Conservation (phyloP, 371 early-diverging fungal genomes). For the Mucor sp. region DNA sequence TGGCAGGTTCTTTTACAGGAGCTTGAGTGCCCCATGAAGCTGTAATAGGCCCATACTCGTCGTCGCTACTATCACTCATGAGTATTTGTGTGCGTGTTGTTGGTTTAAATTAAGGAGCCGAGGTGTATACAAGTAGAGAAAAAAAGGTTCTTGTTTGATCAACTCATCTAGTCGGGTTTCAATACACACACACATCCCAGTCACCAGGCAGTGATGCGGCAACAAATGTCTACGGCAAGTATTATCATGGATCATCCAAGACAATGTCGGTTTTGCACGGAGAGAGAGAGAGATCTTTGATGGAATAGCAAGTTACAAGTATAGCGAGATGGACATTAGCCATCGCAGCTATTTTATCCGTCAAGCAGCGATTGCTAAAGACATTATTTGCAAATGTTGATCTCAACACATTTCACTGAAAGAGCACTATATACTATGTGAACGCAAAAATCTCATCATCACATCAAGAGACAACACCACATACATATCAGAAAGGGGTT, state of each 20-base stretch:
- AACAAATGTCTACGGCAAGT: too few species aligned
- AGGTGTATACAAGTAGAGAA: not conserved
- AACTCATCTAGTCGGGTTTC: not conserved
- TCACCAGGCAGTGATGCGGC: not conserved
- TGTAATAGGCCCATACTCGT: constrained; percentile 20
- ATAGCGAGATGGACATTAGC: not conserved
- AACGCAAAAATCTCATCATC: not conserved
- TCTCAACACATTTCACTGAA: not conserved
- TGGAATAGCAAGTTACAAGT: too few species aligned
- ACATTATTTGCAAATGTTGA: not conserved
- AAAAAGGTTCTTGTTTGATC: not conserved
- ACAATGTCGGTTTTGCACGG: not conserved
- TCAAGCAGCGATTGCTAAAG: not conserved
- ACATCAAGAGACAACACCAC: not conserved
- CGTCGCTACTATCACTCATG: constrained; percentile 21
- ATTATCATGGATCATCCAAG: not conserved
- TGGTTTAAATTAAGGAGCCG: not conserved
- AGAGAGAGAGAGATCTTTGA: not conserved
- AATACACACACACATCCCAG: not conserved
- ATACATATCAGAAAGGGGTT: too few species aligned
- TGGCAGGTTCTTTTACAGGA: not conserved
- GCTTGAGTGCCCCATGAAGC: constrained; percentile 21
- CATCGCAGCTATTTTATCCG: too few species aligned
- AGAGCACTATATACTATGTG: not conserved
- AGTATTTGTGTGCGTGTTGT: not conserved